Evolutionary conservation across 164 flowering plant genomes (phyloP).

Genomic region (Protea cynaroides): DNA sequence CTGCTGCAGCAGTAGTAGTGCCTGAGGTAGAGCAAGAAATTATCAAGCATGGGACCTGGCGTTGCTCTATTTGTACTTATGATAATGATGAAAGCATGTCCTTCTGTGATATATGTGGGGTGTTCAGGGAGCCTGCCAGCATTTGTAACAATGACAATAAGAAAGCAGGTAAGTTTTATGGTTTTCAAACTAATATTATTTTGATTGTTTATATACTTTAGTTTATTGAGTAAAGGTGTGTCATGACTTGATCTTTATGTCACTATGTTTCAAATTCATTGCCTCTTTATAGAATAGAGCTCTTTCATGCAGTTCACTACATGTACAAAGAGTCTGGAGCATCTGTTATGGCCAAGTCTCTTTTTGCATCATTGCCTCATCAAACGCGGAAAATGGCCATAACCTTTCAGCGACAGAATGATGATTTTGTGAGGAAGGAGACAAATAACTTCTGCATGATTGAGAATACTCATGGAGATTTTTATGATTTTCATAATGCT

Average conservation of each 20-base stretch:
- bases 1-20: conserved; percentile 22
- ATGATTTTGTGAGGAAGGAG: conserved; percentile 31
- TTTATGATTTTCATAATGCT: conserved; percentile 39
- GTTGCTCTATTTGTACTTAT: conserved; percentile 84
- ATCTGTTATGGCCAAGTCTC: conserved; percentile 86
- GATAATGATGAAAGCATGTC: conserved; percentile 66
- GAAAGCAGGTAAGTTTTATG: conserved; percentile 37
- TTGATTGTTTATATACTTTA: not conserved
- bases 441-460: conserved; percentile 28
- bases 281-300: conserved; percentile 54
- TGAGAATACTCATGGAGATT: conserved; percentile 40
- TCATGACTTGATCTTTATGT: conserved; percentile 8
- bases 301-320: conserved; percentile 79
- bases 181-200: not conserved
- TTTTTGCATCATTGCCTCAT: conserved; percentile 63
- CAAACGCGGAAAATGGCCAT: conserved; percentile 37
- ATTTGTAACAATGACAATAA: conserved; percentile 18
- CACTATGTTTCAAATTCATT: conserved; percentile 15
- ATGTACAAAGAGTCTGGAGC: conserved; percentile 63
- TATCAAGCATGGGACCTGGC: conserved; percentile 47
- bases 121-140: conserved; percentile 47
- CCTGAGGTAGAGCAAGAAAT: conserved; percentile 23
- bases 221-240: not conserved
- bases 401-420: conserved; percentile 36
- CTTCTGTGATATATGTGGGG: conserved; percentile 92